phyloP scores from a whole-genome alignment of 176 grass and related monocot genomes.

The Puya raimondii region DNA sequence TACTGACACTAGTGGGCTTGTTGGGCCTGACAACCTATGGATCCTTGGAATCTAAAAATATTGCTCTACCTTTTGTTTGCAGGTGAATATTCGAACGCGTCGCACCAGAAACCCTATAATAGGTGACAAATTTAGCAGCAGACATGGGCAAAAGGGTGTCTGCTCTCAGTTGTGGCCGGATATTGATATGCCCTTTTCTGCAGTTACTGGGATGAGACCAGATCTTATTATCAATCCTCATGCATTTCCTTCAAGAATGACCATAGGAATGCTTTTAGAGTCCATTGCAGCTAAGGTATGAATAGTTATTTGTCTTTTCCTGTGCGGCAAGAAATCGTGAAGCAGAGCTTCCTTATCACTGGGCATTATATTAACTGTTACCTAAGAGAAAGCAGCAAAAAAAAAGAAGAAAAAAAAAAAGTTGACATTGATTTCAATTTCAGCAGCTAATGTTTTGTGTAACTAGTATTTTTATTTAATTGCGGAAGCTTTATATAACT shows the following conservation, averaged over 20 bases:
- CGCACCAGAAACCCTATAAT: slow-evolving; percentile 85
- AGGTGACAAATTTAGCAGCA: slow-evolving; percentile 98
- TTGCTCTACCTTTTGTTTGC: neutral
- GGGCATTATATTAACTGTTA: neutral
- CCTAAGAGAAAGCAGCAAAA: no score
- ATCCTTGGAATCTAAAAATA: no score
- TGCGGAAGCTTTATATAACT: no score
- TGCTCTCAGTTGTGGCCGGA: slow-evolving; percentile 97
- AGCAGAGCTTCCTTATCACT: neutral
- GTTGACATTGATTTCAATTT: neutral
- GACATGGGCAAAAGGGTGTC: slow-evolving; percentile 96
- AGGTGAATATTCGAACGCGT: slow-evolving; percentile 76
- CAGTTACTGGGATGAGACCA: slow-evolving; percentile 86
- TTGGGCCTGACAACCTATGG: no score
- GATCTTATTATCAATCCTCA: slow-evolving; percentile 97
- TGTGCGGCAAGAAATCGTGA: neutral
- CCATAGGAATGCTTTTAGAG: slow-evolving; percentile 97
- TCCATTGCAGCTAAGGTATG: slow-evolving; percentile 89
- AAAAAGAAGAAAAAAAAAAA: neutral
- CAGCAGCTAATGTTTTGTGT: neutral
- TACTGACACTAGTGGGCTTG: no score
- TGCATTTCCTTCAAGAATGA: slow-evolving; percentile 99
- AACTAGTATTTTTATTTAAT: neutral
- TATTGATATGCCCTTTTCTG: slow-evolving; percentile 97
- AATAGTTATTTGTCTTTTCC: slow-evolving; percentile 11